Conservation (phyloP, 106 monocot genomes). For the Dendrobium chrysotoxum region DNA sequence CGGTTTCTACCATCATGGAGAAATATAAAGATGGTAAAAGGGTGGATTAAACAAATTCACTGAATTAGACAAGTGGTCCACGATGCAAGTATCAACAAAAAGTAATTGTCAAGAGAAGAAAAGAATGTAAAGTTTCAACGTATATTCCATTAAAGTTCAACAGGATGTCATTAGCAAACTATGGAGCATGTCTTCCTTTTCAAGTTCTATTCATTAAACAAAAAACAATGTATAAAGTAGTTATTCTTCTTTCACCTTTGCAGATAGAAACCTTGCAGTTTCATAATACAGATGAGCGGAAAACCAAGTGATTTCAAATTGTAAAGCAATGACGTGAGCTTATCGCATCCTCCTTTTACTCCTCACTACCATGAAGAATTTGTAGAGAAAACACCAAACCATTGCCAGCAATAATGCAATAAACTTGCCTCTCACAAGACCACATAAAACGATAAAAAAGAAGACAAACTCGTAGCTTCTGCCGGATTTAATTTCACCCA, state of each 20-base stretch:
- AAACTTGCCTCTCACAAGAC: slow-evolving; percentile 38
- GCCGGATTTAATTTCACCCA: neutral
- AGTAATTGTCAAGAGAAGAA: no score
- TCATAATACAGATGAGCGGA: neutral
- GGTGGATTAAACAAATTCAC: neutral
- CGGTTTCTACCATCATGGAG: neutral
- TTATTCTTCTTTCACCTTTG: neutral
- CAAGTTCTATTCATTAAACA: neutral
- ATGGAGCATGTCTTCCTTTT: neutral
- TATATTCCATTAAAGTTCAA: neutral
- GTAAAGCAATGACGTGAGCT: neutral
- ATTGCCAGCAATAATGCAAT: slow-evolving; percentile 29
- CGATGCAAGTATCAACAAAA: neutral
- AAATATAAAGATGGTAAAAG: neutral
- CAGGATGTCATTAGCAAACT: neutral
- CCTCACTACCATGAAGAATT: slow-evolving; percentile 5
- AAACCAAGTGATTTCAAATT: neutral
- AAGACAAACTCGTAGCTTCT: slow-evolving; percentile 18
- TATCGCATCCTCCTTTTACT: slow-evolving; percentile 2
- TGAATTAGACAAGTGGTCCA: neutral
- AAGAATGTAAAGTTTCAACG: neutral
- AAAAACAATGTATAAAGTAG: neutral
- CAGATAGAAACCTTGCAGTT: neutral
- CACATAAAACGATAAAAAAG: slow-evolving; percentile 29
- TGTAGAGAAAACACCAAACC: slow-evolving; percentile 19